Conservation (phyloP, 768 basidiomycete species). For the Leccinum subgranulosum region DNA sequence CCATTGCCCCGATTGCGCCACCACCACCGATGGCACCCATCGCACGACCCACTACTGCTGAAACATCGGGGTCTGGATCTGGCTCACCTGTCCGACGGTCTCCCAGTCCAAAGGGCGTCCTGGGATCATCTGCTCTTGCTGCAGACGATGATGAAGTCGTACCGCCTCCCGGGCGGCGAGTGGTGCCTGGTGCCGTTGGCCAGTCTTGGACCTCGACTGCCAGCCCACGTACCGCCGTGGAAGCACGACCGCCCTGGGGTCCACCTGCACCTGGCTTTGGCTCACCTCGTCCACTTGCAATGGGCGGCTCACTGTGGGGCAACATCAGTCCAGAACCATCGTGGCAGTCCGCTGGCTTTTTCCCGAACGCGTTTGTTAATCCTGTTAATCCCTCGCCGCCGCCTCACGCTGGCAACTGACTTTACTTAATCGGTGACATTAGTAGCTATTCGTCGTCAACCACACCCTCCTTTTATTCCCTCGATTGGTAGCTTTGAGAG, state of each 20-base stretch:
- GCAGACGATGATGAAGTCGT: slow-evolving; percentile 83
- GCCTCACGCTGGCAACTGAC: slow-evolving; percentile 33
- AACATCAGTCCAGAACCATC: slow-evolving; percentile 37
- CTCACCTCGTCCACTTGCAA: slow-evolving; percentile 33
- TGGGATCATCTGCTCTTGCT: slow-evolving; percentile 75
- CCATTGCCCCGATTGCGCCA: slow-evolving; percentile 31
- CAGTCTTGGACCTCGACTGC: slow-evolving; percentile 48
- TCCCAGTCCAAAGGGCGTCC: slow-evolving; percentile 59
- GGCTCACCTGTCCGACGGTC: slow-evolving; percentile 54
- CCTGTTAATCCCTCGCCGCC: slow-evolving; percentile 53
- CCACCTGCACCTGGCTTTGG: slow-evolving; percentile 36
- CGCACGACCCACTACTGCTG: slow-evolving; percentile 42
- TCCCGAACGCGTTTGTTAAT: slow-evolving; percentile 44
- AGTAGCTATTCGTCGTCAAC: slow-evolving; percentile 6
- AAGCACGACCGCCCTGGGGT: slow-evolving; percentile 47
- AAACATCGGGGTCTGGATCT: slow-evolving; percentile 50
- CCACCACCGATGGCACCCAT: slow-evolving; percentile 70
- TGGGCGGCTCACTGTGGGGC: slow-evolving; percentile 41
- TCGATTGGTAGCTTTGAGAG: not conserved
- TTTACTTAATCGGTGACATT: slow-evolving; percentile 15
- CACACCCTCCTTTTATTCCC: not conserved
- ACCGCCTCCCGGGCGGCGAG: slow-evolving; percentile 44
- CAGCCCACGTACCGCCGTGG: slow-evolving; percentile 43
- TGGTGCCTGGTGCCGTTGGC: slow-evolving; percentile 38
- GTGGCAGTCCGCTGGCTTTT: slow-evolving; percentile 53